A percentile compares a stretch with the other conserved stretches of the same genome.
These are phyloP conservation scores for Coniochaeta pulveracea DNA, from an alignment of 2,329 filamentous ascomycete genomes.

Conservation along the genomic window DNA sequence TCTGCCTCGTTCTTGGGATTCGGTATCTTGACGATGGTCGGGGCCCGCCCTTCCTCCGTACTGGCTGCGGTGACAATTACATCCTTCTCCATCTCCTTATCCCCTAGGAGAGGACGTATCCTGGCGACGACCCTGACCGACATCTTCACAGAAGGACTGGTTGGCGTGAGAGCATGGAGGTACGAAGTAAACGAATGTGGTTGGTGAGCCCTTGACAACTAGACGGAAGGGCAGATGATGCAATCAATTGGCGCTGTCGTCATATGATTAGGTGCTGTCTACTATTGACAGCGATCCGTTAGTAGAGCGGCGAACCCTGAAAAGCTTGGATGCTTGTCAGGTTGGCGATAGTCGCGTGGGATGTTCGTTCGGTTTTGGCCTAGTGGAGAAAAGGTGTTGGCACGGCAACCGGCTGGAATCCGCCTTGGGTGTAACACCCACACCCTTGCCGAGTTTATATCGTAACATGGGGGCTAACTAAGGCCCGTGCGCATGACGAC, in stretches of 20 bases:
- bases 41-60: constrained; percentile 47
- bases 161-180: too few relatives aligned
- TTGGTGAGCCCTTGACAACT: too few relatives aligned
- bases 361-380: not conserved
- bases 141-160: constrained; percentile 28
- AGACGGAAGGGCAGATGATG: not conserved
- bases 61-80: constrained; percentile 65
- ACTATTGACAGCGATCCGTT: constrained; percentile 1
- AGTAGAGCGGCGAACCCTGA: too few relatives aligned
- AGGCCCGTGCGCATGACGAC: too few relatives aligned
- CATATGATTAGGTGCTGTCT: constrained; percentile 1
- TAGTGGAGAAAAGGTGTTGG: not conserved
- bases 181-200: not conserved
- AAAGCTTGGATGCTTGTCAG: constrained; percentile 2
- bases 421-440: too few relatives aligned
- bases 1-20: constrained; percentile 88
- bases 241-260: constrained; percentile 1
- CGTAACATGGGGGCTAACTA: too few relatives aligned
- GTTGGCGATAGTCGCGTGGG: not conserved
- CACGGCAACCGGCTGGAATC: too few relatives aligned
- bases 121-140: constrained; percentile 80
- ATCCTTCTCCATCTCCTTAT: constrained; percentile 77
- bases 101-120: constrained; percentile 75
- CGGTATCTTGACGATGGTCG: constrained; percentile 72
- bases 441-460: too few relatives aligned